Conservation (phyloP, 306 rosid species). For the Glycyrrhiza uralensis region DNA sequence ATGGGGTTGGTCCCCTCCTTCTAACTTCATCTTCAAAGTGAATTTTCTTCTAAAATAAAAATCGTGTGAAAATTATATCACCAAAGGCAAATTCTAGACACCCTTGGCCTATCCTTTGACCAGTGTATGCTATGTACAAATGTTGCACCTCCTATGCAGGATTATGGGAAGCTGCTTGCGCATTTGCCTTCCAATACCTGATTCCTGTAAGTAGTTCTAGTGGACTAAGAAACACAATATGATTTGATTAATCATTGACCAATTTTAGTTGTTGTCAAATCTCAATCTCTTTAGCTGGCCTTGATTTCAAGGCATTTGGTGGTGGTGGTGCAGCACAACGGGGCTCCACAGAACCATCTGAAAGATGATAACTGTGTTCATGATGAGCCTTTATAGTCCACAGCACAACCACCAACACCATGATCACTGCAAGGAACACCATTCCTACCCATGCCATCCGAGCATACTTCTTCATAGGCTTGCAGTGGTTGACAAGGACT, state of each 20-base stretch:
- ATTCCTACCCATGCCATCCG: slow-evolving; percentile 56
- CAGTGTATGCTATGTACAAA: slow-evolving; percentile 10
- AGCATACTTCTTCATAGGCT: slow-evolving; percentile 51
- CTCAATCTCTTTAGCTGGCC: slow-evolving; percentile 26
- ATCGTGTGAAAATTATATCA: neutral
- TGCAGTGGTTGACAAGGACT: slow-evolving; percentile 60
- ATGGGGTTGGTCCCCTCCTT: slow-evolving; percentile 34
- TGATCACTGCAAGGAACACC: slow-evolving; percentile 47
- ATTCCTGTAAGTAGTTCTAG: slow-evolving; percentile 20
- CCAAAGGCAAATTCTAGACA: slow-evolving; percentile 11
- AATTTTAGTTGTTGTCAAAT: slow-evolving; percentile 9
- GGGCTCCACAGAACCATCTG: slow-evolving; percentile 48
- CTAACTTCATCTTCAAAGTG: neutral
- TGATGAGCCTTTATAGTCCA: slow-evolving; percentile 42
- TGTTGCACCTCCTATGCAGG: neutral
- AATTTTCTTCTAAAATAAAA: neutral
- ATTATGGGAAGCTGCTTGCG: slow-evolving; percentile 30
- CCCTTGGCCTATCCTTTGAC: neutral
- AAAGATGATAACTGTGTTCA: slow-evolving; percentile 24
- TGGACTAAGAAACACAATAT: neutral
- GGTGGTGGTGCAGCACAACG: slow-evolving; percentile 27
- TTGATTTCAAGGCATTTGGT: slow-evolving; percentile 26
- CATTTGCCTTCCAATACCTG: slow-evolving; percentile 25
- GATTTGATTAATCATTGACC: neutral
- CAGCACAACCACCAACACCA: slow-evolving; percentile 50